A percentile compares a stretch with the other conserved stretches of the same genome.
These are phyloP conservation scores for Trichoderma breve DNA, from an alignment of 2,329 filamentous ascomycete species.

Conservation along the genomic window DNA sequence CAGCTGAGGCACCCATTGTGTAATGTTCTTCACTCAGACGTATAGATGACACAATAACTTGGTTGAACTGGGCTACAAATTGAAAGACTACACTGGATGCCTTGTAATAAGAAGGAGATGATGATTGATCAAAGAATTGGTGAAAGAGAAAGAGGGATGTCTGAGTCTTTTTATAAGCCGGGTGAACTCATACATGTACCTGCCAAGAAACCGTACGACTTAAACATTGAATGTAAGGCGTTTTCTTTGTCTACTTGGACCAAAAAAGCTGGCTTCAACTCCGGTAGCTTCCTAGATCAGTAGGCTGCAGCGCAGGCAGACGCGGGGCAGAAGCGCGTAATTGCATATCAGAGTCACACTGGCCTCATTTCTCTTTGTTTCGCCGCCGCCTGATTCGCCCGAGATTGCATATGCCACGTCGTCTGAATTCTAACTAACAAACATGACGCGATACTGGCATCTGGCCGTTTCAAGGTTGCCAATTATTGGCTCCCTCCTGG, in stretches of 20 bases:
- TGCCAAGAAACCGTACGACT: not conserved
- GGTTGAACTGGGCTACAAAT: conserved; percentile 20
- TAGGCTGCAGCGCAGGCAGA: conserved; percentile 14
- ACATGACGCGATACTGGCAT: not conserved
- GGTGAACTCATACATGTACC: not conserved
- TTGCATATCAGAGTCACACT: not conserved
- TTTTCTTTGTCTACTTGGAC: not conserved
- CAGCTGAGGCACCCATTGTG: conserved; percentile 1
- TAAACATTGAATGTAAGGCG: not conserved
- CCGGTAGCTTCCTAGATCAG: not conserved
- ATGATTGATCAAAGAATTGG: not conserved
- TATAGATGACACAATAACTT: not conserved
- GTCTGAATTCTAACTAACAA: not conserved
- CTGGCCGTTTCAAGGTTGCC: not conserved
- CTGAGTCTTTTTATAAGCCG: not conserved
- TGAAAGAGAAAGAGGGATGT: not conserved
- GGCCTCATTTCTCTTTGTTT: not conserved
- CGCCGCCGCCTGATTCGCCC: not conserved
- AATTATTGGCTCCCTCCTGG: not conserved
- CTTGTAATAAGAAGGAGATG: not conserved
- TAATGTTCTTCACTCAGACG: not conserved
- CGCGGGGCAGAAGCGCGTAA: conserved; percentile 6
- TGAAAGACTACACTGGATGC: not conserved
- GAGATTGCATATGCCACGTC: not conserved
- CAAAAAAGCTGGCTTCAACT: not conserved